Evolutionary conservation across 164 flowering plant genomes (phyloP).

Genomic region (Malania oleifera): DNA sequence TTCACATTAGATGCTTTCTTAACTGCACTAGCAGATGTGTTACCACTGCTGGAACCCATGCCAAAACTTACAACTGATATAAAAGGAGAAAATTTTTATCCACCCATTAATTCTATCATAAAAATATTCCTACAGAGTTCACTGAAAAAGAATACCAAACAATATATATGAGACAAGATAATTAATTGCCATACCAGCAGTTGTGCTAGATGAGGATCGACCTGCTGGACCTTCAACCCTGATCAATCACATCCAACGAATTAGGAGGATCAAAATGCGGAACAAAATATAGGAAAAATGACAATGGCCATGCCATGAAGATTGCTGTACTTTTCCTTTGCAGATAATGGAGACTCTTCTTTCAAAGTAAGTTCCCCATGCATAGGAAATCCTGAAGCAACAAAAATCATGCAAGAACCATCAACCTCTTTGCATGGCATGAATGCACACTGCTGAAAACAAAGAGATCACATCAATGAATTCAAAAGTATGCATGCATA

Average conservation of each 20-base stretch:
- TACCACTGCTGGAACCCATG: constrained; percentile 34
- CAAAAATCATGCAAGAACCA: constrained; percentile 2
- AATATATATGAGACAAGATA: neutral
- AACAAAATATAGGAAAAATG: neutral
- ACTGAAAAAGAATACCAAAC: neutral
- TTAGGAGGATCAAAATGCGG: neutral
- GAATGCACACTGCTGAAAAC: no score
- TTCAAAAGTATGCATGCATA: no score
- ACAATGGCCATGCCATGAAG: neutral
- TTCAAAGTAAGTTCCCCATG: constrained; percentile 24
- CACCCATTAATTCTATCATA: neutral
- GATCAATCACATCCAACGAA: constrained; percentile 18
- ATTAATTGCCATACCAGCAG: constrained; percentile 36
- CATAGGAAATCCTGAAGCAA: constrained; percentile 11
- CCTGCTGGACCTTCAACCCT: constrained; percentile 57
- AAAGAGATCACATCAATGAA: no score
- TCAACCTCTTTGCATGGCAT: neutral
- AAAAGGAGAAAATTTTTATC: neutral
- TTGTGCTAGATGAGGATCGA: constrained; percentile 38
- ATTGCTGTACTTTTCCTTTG: constrained; percentile 24
- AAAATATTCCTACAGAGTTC: no score
- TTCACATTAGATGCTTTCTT: constrained; percentile 44
- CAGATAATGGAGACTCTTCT: constrained; percentile 25
- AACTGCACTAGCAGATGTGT: constrained; percentile 26
- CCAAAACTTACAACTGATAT: constrained; percentile 31